These are phyloP conservation scores for Symbiodinium natans DNA, from an alignment of 73 alveolate species.

Conservation along the genomic window DNA sequence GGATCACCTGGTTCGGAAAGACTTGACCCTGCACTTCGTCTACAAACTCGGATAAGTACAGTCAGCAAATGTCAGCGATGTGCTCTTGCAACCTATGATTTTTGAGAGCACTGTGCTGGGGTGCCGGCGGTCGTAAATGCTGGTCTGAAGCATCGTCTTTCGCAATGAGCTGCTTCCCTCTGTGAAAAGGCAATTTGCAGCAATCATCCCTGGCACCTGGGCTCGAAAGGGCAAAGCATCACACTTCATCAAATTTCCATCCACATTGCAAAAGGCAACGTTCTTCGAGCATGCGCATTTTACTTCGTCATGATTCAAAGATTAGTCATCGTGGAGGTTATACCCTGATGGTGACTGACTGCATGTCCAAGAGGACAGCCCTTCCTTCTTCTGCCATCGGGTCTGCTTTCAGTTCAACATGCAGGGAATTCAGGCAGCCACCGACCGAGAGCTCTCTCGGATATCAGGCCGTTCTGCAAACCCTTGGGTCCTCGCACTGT, in stretches of 20 bases:
- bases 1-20: constrained; percentile 29
- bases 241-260: no score
- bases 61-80: no score
- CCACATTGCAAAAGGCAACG: no score
- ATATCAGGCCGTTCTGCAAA: constrained; percentile 34
- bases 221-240: not conserved
- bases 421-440: not conserved
- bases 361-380: no score
- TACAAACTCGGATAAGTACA: no score
- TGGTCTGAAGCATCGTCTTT: constrained; percentile 44
- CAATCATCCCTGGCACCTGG: constrained; percentile 51
- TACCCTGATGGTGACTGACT: no score
- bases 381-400: no score
- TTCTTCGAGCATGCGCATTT: no score
- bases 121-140: constrained; percentile 37
- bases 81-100: not conserved
- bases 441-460: constrained; percentile 51
- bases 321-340: no score
- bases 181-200: constrained; percentile 55
- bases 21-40: no score
- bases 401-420: no score
- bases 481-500: constrained; percentile 45
- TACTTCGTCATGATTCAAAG: no score
- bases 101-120: not conserved
- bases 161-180: constrained; percentile 47